A percentile compares a stretch with the other conserved stretches of the same genome.
Conservation (phyloP, 352 stramenopile genomes). For the Poterioochromonas sp. region DNA sequence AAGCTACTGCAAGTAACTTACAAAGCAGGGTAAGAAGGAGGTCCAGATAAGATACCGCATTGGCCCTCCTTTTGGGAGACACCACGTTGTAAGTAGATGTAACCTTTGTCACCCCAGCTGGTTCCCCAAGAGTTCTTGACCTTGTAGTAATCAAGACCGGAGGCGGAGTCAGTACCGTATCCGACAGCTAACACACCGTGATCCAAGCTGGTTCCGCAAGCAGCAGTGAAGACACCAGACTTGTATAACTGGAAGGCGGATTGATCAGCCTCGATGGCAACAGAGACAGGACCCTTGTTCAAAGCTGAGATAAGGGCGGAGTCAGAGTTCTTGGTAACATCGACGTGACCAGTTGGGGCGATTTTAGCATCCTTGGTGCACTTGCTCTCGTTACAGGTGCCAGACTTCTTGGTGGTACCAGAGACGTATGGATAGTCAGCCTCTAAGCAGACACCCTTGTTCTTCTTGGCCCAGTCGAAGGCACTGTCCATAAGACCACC, state of each 20-base stretch:
- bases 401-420: neutral
- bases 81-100: slow-evolving; percentile 77
- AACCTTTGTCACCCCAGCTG: slow-evolving; percentile 79
- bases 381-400: slow-evolving; percentile 38
- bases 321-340: slow-evolving; percentile 69
- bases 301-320: slow-evolving; percentile 69
- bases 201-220: slow-evolving; percentile 75
- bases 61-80: slow-evolving; percentile 54
- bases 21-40: slow-evolving; percentile 45
- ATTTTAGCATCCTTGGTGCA: slow-evolving; percentile 55
- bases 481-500: slow-evolving; percentile 29
- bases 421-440: slow-evolving; percentile 5
- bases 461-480: slow-evolving; percentile 8
- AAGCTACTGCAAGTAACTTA: slow-evolving; percentile 16
- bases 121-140: slow-evolving; percentile 94
- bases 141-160: slow-evolving; percentile 76
- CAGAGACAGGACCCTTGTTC: slow-evolving; percentile 74
- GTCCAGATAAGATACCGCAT: slow-evolving; percentile 70
- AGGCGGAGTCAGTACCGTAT: slow-evolving; percentile 70
- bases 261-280: slow-evolving; percentile 84
- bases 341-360: slow-evolving; percentile 60
- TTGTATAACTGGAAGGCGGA: slow-evolving; percentile 89
- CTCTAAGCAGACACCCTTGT: slow-evolving; percentile 2
- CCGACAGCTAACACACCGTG: slow-evolving; percentile 86
- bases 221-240: slow-evolving; percentile 64